Evolutionary conservation across 495 filamentous ascomycete species (phyloP), one percentile per base, ranked within the genome.

Genomic region (Penicillium pulvis): DNA sequence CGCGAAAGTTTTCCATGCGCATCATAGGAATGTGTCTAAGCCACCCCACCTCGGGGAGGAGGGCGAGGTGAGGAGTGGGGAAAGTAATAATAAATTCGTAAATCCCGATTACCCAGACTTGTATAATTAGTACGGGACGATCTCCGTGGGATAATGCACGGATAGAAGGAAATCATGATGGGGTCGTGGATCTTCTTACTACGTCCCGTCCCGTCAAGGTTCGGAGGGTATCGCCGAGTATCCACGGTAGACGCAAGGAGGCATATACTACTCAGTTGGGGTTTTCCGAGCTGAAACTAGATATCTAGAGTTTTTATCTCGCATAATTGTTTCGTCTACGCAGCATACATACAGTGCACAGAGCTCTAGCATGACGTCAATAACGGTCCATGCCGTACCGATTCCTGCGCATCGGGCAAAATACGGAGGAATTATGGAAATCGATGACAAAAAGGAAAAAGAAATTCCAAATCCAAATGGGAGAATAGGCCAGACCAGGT

Each of bases 171-270:
- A 30, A 58, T 45, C 9, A 42, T 12, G 24, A 35, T 16, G 20
- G 35, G 10, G 51, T 30, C 63, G 56, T 67, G 67, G 67, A 67
- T 67, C 64, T 47, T 55, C 46, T 31, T 48, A 24, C 44, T 43
- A 63, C 73, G 75, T 71, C 66, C 75, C 75, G 75, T 72, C 73
- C 75, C 75, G 75, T 78, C 71, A 77, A 78, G 75, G 75, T 77
- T 77, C 68, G 71, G 72, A 67, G 67, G 64, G 67, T 64, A 67
- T 74, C 69, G 64, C 60, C 65, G 59, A 70, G 41, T 59, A 66
- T 63, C 72, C 51, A 75, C 59, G 68, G 65, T 71, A 65, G 57
- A 67, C 58, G 72, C 71, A 77, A 75, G 74, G 74, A 71, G 69
- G 51, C 36, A 17, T 51, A 17, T 51, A 12, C 44, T 26, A 41